Evolutionary conservation across 1,139 yeast genomes (phyloP).

Genomic region (Hansenula sp.): DNA sequence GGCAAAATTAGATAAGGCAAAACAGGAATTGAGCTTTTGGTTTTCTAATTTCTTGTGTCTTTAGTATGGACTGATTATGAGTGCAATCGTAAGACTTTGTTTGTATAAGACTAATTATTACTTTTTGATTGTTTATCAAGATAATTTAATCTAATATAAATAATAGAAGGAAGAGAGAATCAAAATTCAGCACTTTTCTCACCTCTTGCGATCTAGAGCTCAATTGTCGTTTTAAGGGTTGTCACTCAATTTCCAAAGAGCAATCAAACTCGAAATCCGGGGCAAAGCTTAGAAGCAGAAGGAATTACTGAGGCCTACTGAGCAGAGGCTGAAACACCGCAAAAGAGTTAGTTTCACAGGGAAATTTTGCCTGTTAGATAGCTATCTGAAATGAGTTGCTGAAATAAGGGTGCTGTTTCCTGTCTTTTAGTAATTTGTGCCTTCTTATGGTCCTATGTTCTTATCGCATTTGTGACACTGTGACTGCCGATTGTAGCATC

Average conservation of each 20-base stretch:
- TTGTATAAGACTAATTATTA: background rate
- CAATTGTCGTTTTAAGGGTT: background rate
- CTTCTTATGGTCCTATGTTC: too few species aligned
- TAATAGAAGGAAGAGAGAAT: too few species aligned
- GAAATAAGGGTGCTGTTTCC: too few species aligned
- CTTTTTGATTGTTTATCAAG: too few species aligned
- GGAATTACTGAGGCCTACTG: background rate
- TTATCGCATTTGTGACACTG: too few species aligned
- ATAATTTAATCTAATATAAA: too few species aligned
- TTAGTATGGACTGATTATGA: background rate
- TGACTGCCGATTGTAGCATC: too few species aligned
- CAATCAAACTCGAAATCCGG: constrained; percentile 3
- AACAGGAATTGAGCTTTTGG: background rate
- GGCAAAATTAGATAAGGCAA: background rate
- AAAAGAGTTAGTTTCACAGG: background rate
- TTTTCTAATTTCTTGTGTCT: background rate
- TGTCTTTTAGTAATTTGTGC: too few species aligned
- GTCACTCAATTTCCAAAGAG: background rate
- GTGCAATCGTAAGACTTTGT: background rate
- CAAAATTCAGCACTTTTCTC: too few species aligned
- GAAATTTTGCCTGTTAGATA: too few species aligned
- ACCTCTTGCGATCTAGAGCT: too few species aligned
- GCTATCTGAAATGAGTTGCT: too few species aligned
- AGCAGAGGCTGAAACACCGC: background rate
- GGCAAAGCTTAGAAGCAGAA: background rate